These are phyloP conservation scores for Phytopythium montanum DNA, from an alignment of 352 stramenopile genomes.

Conservation along the genomic window DNA sequence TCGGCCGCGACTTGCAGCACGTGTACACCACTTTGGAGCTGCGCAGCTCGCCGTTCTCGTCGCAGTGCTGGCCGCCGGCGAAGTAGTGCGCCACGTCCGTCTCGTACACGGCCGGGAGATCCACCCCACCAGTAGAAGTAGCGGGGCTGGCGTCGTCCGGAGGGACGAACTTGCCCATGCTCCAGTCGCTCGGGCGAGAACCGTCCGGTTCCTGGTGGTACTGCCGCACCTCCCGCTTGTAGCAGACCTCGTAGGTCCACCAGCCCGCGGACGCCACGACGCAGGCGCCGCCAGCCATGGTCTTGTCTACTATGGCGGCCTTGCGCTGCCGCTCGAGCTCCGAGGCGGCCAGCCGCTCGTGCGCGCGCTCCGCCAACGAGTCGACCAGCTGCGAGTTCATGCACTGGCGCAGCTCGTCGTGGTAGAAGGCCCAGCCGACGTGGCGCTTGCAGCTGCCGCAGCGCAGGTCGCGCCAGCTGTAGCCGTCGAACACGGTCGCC, in stretches of 20 bases:
- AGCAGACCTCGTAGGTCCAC: conserved; percentile 88
- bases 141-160: conserved; percentile 21
- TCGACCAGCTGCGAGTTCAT: conserved; percentile 60
- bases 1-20: conserved; percentile 69
- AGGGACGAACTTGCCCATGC: conserved; percentile 64
- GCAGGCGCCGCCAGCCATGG: conserved; percentile 52
- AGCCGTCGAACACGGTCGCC: conserved; percentile 77
- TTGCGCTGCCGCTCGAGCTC: conserved; percentile 32
- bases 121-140: conserved; percentile 22
- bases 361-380: conserved; percentile 30
- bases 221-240: conserved; percentile 76
- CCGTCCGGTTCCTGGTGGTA: conserved; percentile 78
- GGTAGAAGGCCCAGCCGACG: conserved; percentile 83
- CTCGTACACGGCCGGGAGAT: conserved; percentile 16
- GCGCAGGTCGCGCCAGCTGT: conserved; percentile 77
- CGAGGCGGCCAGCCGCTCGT: conserved; percentile 33
- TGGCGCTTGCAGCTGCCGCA: conserved; percentile 75
- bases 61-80: conserved; percentile 70
- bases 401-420: conserved; percentile 70
- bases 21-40: conserved; percentile 72
- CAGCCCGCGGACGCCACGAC: conserved; percentile 57
- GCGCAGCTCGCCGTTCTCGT: conserved; percentile 77
- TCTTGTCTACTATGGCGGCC: conserved; percentile 41
- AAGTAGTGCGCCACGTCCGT: conserved; percentile 72
- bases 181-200: conserved; percentile 73